Evolutionary conservation across 495 filamentous ascomycete species (phyloP), one percentile per base, ranked within the genome.

Genomic region (Aspergillus hancockii): DNA sequence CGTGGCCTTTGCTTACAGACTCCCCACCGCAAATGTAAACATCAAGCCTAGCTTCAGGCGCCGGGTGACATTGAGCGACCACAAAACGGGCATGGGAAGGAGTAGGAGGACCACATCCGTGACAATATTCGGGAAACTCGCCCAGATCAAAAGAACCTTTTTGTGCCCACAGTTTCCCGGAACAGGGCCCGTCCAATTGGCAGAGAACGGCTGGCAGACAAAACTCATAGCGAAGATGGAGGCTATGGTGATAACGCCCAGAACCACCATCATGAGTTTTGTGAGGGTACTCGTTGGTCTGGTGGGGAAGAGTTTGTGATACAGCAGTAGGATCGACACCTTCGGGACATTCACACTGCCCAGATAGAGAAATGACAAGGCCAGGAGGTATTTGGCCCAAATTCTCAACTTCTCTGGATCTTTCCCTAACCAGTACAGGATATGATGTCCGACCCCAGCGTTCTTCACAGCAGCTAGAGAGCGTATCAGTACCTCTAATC

Each of bases 71-170:
- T 52, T 31, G 4, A 52, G 50, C 18, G 28, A 52, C 50, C 50
- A 52, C 16, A 52, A 5, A 28, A 52, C 50, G 0, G 50, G 50
- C 50, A 21, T 18, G 0, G 50, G 50, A 28, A 52, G 50, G 13
- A 32, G 8, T 4, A 52, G 13, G 16, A 52, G 30, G 2, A 36
- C 21, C 5, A 52, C 5, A 22, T 52, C 50, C 2, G 21, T 36
- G 5, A 52, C 16, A 22, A 52, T 36, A 13, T 52, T 52, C 4
- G 50, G 50, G n/a, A 52, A 36, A 23, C n/a, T 52, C 4, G 30
- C 50, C 50, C 50, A 52, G 28, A 4, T 18, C 22, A 31, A 52
- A 19, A 52, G 14, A 2, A 5, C 4, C 41, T 45, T 45, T 19
- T 45, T 45, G 7, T 45, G 9, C 5, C 41, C 41, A 45, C 41